phyloP scores from a whole-genome alignment of 2,329 filamentous ascomycete species.

The Claviceps cyperi region DNA sequence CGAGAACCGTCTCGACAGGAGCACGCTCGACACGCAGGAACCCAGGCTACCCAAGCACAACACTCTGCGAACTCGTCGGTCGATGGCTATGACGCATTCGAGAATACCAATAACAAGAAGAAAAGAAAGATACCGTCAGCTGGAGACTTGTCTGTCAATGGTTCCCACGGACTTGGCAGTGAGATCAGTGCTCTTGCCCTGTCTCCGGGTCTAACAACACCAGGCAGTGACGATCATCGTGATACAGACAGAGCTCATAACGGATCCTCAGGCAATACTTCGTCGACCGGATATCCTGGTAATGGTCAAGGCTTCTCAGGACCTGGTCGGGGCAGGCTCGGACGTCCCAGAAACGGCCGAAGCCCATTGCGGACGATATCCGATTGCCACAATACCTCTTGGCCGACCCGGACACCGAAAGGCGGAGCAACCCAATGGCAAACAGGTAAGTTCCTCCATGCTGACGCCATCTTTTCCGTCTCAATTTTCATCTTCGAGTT shows the following conservation, averaged over 20 bases:
- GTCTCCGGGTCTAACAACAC: constrained; percentile 11
- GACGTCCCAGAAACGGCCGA: constrained; percentile 48
- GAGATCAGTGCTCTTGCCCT: constrained; percentile 27
- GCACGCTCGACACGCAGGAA: constrained; percentile 29
- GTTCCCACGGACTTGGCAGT: constrained; percentile 21
- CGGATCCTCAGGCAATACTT: constrained; percentile 14
- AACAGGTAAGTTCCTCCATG: constrained; percentile 22
- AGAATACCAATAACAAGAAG: constrained; percentile 99
- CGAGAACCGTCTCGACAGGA: constrained; percentile 30
- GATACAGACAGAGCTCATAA: constrained; percentile 13
- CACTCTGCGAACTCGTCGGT: constrained; percentile 55
- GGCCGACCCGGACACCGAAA: constrained; percentile 35
- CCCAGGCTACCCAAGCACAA: constrained; percentile 32
- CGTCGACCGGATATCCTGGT: constrained; percentile 36
- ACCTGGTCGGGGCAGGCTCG: constrained; percentile 69
- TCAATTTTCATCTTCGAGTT: too few relatives aligned
- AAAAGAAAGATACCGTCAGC: constrained; percentile 95
- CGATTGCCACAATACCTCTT: constrained; percentile 42
- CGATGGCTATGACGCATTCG: constrained; percentile 92
- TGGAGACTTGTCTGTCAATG: constrained; percentile 45
- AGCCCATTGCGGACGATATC: constrained; percentile 46
- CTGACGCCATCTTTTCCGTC: neutral
- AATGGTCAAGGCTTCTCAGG: constrained; percentile 55
- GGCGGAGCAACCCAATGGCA: constrained; percentile 29
- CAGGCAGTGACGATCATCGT: constrained; percentile 16